phyloP scores from a whole-genome alignment of 2,329 filamentous ascomycete genomes.

The Colletotrichum incanum region DNA sequence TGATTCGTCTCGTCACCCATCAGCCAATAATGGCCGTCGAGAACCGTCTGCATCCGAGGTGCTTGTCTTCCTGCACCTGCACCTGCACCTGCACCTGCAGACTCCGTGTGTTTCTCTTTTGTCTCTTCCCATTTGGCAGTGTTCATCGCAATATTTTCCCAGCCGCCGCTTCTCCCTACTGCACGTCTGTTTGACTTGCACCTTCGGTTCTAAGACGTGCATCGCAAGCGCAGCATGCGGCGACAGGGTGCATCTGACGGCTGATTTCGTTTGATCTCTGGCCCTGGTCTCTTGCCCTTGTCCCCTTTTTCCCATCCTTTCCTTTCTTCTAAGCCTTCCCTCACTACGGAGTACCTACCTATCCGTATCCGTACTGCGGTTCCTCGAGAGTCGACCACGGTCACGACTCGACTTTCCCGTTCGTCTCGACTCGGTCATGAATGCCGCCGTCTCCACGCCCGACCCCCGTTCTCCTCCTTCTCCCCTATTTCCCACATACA shows the following conservation, averaged over 20 bases:
- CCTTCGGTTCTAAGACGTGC: slow-evolving; percentile 34
- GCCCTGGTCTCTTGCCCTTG: not conserved
- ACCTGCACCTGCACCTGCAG: slow-evolving; percentile 6
- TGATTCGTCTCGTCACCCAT: slow-evolving; percentile 4
- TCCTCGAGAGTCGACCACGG: slow-evolving; percentile 7
- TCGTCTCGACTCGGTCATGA: slow-evolving; percentile 36
- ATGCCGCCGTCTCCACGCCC: slow-evolving; percentile 34
- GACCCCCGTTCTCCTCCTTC: slow-evolving; percentile 12
- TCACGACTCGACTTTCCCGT: slow-evolving; percentile 27
- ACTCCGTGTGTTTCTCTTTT: slow-evolving; percentile 35
- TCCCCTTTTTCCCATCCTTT: no score
- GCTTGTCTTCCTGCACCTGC: slow-evolving; percentile 8
- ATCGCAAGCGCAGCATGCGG: slow-evolving; percentile 38
- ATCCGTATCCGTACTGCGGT: not conserved
- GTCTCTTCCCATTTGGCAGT: slow-evolving; percentile 24
- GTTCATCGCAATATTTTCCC: slow-evolving; percentile 28
- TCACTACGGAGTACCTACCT: not conserved
- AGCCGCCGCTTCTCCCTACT: slow-evolving; percentile 14
- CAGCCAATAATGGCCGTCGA: slow-evolving; percentile 30
- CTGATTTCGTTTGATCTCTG: slow-evolving; percentile 30
- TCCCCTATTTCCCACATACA: slow-evolving; percentile 33
- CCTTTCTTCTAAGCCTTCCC: not conserved
- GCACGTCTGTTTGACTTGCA: slow-evolving; percentile 41
- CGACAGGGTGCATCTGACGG: slow-evolving; percentile 28
- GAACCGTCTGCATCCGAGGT: slow-evolving; percentile 35